phyloP scores from a whole-genome alignment of 495 filamentous ascomycete genomes.

The Talaromyces trachyspermus region DNA sequence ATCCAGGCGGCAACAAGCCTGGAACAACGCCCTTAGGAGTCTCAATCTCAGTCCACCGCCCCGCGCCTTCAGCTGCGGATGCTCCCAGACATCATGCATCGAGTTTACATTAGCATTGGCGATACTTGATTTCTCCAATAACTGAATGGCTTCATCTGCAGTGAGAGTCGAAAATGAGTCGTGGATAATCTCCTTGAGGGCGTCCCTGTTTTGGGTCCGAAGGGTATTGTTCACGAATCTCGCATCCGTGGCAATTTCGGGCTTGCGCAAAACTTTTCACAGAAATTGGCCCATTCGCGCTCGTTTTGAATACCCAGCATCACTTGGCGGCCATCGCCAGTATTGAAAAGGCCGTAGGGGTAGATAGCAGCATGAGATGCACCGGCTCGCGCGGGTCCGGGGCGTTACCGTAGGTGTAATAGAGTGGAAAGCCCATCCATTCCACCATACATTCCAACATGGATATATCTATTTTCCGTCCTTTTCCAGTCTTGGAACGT shows the following conservation, averaged over 20 bases:
- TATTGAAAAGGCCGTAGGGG: conserved; percentile 45
- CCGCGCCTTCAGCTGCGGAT: conserved; percentile 38
- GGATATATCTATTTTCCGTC: conserved; percentile 41
- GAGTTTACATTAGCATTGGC: conserved; percentile 46
- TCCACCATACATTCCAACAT: conserved; percentile 50
- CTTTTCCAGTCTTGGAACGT: conserved; percentile 33
- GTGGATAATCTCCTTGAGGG: conserved; percentile 24
- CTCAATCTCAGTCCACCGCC: conserved; percentile 38
- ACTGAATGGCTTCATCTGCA: conserved; percentile 20
- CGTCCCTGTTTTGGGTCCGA: conserved; percentile 25
- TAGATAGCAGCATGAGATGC: conserved; percentile 46
- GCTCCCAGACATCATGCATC: conserved; percentile 42
- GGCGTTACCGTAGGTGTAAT: conserved; percentile 38
- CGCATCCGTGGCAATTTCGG: conserved; percentile 23
- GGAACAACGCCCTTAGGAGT: conserved; percentile 30
- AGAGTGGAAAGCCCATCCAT: conserved; percentile 50
- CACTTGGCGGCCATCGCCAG: conserved; percentile 37
- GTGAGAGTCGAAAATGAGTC: conserved; percentile 22
- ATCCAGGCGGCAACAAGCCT: conserved; percentile 37
- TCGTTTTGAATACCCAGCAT: conserved; percentile 50
- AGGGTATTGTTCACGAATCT: conserved; percentile 31
- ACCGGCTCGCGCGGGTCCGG: conserved; percentile 33
- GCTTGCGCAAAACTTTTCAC: conserved; percentile 27
- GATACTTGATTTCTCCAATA: conserved; percentile 28
- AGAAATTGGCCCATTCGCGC: conserved; percentile 44